A percentile compares a stretch with the other conserved stretches of the same genome.
phyloP scores from a whole-genome alignment of 345 rosid genomes.

The Populus simonii region DNA sequence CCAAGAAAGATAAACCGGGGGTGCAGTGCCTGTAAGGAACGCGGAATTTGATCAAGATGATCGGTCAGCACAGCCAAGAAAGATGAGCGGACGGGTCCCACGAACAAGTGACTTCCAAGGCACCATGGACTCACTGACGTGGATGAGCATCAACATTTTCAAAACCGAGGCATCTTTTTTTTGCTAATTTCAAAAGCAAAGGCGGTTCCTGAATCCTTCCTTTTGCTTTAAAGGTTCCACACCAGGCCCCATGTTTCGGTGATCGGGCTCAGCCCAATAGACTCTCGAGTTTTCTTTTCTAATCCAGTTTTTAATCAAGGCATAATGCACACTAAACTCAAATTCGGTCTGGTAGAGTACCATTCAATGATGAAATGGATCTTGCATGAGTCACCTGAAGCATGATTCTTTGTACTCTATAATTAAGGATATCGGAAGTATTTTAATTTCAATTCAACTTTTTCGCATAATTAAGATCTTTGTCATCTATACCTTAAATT shows the following conservation, averaged over 20 bases:
- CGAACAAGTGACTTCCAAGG: slow-evolving; percentile 26
- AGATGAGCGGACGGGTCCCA: not conserved
- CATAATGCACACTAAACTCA: no score
- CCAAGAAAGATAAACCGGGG: no score
- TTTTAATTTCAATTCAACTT: no score
- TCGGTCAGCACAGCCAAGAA: not conserved
- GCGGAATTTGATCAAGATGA: not conserved
- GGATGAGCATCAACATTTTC: slow-evolving; percentile 16
- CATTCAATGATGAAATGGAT: no score
- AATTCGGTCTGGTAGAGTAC: no score
- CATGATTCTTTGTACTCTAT: no score
- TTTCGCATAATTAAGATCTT: no score
- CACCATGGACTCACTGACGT: slow-evolving; percentile 22
- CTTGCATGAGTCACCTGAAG: no score
- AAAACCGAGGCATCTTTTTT: not conserved
- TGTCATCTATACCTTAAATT: not conserved
- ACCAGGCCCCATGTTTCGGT: not conserved
- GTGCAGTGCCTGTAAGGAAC: not conserved
- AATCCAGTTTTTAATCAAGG: not conserved
- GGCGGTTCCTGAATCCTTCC: slow-evolving; percentile 3
- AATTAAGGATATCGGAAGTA: no score
- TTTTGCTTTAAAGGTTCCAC: slow-evolving; percentile 11
- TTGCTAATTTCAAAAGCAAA: slow-evolving; percentile 24
- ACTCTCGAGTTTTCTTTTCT: not conserved
- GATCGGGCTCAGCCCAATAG: slow-evolving; percentile 3